These are phyloP conservation scores for Entomortierella beljakovae DNA, from an alignment of 192 early-diverging fungal genomes.

Conservation along the genomic window DNA sequence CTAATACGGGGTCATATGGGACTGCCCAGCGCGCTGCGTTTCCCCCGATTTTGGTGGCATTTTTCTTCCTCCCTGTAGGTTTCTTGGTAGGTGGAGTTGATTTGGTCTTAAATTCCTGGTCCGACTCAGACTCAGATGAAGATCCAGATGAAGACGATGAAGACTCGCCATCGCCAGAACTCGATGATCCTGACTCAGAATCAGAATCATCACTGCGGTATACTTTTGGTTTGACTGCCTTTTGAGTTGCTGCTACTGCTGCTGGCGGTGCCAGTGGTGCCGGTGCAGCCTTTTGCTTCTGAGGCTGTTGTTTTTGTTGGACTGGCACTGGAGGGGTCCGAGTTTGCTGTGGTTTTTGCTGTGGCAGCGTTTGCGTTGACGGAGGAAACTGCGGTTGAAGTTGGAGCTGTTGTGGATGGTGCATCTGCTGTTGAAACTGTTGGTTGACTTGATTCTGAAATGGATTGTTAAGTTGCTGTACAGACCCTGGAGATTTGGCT, in stretches of 20 bases:
- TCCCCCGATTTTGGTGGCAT: slow-evolving; percentile 19
- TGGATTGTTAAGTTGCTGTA: too few relatives aligned
- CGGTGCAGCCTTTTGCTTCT: slow-evolving; percentile 18
- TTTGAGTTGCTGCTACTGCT: slow-evolving; percentile 18
- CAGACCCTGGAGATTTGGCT: slow-evolving; percentile 2
- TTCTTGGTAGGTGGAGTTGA: slow-evolving; percentile 42
- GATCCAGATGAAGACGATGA: slow-evolving; percentile 21
- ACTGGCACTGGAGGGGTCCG: too few relatives aligned
- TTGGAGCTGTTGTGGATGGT: slow-evolving; percentile 5
- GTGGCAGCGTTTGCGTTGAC: background rate
- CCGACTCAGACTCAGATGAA: slow-evolving; percentile 30
- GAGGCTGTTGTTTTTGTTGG: slow-evolving; percentile 27
- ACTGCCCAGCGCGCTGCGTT: slow-evolving; percentile 41
- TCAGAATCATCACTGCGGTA: slow-evolving; percentile 21
- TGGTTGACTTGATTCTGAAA: slow-evolving; percentile 9
- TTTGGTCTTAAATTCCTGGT: slow-evolving; percentile 45
- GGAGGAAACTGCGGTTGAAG: background rate
- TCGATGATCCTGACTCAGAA: slow-evolving; percentile 38
- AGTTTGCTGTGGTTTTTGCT: slow-evolving; percentile 16
- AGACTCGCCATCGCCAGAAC: slow-evolving; percentile 32
- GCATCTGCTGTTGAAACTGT: slow-evolving; percentile 4
- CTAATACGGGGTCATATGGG: slow-evolving; percentile 61
- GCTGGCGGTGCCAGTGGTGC: too few relatives aligned
- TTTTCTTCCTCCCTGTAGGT: slow-evolving; percentile 36
- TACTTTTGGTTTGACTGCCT: slow-evolving; percentile 5